These are phyloP conservation scores for Lasiodiplodia hormozganensis DNA, from an alignment of 2,329 filamentous ascomycete species.

Conservation along the genomic window DNA sequence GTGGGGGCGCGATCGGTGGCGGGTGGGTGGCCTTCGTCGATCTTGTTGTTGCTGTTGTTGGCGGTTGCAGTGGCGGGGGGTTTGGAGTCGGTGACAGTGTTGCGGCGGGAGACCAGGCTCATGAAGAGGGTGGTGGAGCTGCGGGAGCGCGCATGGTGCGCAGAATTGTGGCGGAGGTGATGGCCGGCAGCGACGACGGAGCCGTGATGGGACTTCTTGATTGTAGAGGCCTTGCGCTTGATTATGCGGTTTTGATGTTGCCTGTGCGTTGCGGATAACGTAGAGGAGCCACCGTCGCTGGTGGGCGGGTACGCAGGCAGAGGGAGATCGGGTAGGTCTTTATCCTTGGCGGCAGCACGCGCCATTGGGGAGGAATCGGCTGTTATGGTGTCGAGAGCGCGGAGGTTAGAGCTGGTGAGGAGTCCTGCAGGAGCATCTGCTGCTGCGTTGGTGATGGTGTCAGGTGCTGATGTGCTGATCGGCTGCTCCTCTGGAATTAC, in stretches of 20 bases:
- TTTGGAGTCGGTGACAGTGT: not conserved
- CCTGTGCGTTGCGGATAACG: not conserved
- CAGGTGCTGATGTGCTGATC: too few species aligned
- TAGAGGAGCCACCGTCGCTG: not conserved
- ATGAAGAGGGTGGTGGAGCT: not conserved
- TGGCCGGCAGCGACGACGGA: not conserved
- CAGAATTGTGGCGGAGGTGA: not conserved
- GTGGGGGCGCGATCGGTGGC: not conserved
- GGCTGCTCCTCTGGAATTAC: not conserved
- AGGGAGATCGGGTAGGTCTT: conserved; percentile 3
- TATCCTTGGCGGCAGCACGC: not conserved
- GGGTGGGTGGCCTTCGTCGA: not conserved
- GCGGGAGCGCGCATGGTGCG: too few species aligned
- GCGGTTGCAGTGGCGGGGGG: not conserved
- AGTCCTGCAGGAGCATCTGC: too few species aligned
- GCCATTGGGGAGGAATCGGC: not conserved
- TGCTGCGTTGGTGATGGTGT: too few species aligned
- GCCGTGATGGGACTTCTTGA: not conserved
- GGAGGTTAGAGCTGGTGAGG: not conserved
- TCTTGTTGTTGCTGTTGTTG: not conserved
- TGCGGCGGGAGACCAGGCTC: not conserved
- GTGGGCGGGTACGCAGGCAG: conserved; percentile 14
- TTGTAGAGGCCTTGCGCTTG: not conserved
- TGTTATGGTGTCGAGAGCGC: not conserved
- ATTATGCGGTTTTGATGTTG: not conserved